These are phyloP conservation scores for Pterocarpus santalinus DNA, from an alignment of 306 rosid species.

Conservation along the genomic window DNA sequence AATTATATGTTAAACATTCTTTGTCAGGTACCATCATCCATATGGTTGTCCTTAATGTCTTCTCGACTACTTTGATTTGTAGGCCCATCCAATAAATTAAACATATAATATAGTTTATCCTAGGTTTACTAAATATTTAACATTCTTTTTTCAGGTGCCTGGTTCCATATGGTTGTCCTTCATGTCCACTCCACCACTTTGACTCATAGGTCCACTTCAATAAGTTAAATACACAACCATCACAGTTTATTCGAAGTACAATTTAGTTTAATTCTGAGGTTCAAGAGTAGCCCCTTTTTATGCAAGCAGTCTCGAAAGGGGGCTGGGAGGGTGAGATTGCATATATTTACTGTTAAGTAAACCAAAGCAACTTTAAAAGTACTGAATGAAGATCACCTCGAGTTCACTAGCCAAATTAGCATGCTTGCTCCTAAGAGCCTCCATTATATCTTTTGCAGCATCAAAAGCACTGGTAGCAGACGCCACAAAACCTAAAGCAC, in stretches of 20 bases:
- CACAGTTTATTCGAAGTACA: slow-evolving; percentile 11
- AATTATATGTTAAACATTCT: not conserved
- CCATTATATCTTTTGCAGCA: slow-evolving; percentile 99
- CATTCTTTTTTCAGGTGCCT: slow-evolving; percentile 26
- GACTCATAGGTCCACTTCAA: slow-evolving; percentile 31
- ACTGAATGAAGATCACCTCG: slow-evolving; percentile 67
- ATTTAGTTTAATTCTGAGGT: slow-evolving; percentile 18
- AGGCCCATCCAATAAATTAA: slow-evolving; percentile 24
- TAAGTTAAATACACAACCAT: slow-evolving; percentile 16
- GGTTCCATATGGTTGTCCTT: slow-evolving; percentile 15
- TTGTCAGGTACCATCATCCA: slow-evolving; percentile 28
- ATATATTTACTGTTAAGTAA: slow-evolving; percentile 15
- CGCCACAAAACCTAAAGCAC: slow-evolving; percentile 88
- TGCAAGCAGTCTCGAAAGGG: not conserved
- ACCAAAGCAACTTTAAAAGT: slow-evolving; percentile 39
- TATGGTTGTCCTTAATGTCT: slow-evolving; percentile 8
- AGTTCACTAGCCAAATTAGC: slow-evolving; percentile 97
- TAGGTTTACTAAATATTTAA: slow-evolving; percentile 22
- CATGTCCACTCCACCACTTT: not conserved
- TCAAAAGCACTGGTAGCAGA: slow-evolving; percentile 99
- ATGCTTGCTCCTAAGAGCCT: slow-evolving; percentile 98
- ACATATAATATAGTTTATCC: slow-evolving; percentile 29
- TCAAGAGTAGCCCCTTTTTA: slow-evolving; percentile 3
- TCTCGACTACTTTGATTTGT: slow-evolving; percentile 12
- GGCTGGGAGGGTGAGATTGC: slow-evolving; percentile 18